Base-by-base conservation (phyloP, 1,139 yeast species). In the Kodamaea ohmeri region DNA sequence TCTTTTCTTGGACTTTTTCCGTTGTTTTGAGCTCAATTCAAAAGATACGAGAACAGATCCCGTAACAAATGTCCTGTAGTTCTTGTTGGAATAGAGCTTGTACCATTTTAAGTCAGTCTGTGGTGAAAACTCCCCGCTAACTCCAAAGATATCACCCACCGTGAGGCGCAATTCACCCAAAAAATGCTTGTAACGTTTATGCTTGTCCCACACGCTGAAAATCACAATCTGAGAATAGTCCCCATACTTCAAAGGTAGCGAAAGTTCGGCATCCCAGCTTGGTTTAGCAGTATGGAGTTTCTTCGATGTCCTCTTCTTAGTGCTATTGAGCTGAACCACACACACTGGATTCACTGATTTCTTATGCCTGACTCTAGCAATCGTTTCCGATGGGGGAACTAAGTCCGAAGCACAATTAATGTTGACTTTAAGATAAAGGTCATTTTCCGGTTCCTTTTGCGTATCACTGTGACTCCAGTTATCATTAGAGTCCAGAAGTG, bases 41-140 rank as follows among this genome's bases (percentile, higher is more conserved):
- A 81, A 74, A 20, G 73, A 68, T n/a, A 79, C 49, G 29, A 68
- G 61, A 4, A 83, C 45, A 0, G 80, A 72, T 0, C 89, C 89
- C 0, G 82, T 74, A 8, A 79, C 77, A 52, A 66, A 78, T 7
- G 74, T 60, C 32, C 71, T 73, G 42, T 71, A 61, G 3, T 63
- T 50, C 31, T 58, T 58, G 16, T 72, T 70, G 2, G 83, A 77
- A 41, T 70, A 68, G 9, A 80, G 56, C 38, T 65, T 61, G 50
- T 65, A 73, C 83, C 83, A 78, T 43, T 65, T 65, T 15, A 71
- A 63, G 1, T 63, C 72, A 2, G 65, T 58, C 35, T 45, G 51
- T 35, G 48, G 44, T 11, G 21, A 35, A 39, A 56, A 58, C 22
- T 40, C 40, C 7, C 44, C 57, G 26, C 43, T 51, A 33, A 42